Conservation (phyloP, 2,329 filamentous ascomycete species). For the Ceratocystis smalleyi region DNA sequence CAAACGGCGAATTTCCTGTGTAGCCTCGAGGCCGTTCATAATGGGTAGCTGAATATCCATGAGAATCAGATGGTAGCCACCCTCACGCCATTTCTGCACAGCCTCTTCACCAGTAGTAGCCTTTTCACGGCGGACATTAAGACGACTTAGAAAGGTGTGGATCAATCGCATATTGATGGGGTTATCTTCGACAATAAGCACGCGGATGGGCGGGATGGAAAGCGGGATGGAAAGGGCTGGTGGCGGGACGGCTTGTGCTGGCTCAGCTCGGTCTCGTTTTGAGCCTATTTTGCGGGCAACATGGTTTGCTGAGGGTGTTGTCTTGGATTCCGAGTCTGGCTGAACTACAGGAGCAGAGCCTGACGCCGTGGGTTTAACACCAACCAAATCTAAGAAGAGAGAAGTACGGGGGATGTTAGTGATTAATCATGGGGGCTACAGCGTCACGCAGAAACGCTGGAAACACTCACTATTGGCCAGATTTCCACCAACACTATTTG, state of each 20-base stretch:
- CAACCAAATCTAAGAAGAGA: background rate
- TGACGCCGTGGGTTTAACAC: background rate
- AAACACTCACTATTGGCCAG: background rate
- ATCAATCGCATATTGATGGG: conserved; percentile 90
- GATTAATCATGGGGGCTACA: background rate
- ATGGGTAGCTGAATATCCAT: conserved; percentile 98
- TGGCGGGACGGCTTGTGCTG: conserved; percentile 34
- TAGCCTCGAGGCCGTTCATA: conserved; percentile 91
- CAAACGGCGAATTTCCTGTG: conserved; percentile 78
- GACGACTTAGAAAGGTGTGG: conserved; percentile 85
- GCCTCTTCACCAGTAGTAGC: conserved; percentile 90
- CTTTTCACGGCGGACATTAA: conserved; percentile 95
- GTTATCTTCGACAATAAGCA: conserved; percentile 96
- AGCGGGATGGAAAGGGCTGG: conserved; percentile 40
- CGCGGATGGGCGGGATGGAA: conserved; percentile 85
- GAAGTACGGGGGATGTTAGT: background rate
- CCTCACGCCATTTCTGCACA: conserved; percentile 79
- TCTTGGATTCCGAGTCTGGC: conserved; percentile 19
- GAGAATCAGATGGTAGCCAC: conserved; percentile 86
- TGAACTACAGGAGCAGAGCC: background rate
- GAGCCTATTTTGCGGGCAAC: background rate
- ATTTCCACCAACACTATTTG: background rate
- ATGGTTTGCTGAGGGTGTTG: background rate
- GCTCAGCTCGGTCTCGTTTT: background rate
- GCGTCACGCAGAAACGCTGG: background rate